Base-by-base conservation (phyloP, 2,329 filamentous ascomycete species). In the Ceratocystis huliohia region DNA sequence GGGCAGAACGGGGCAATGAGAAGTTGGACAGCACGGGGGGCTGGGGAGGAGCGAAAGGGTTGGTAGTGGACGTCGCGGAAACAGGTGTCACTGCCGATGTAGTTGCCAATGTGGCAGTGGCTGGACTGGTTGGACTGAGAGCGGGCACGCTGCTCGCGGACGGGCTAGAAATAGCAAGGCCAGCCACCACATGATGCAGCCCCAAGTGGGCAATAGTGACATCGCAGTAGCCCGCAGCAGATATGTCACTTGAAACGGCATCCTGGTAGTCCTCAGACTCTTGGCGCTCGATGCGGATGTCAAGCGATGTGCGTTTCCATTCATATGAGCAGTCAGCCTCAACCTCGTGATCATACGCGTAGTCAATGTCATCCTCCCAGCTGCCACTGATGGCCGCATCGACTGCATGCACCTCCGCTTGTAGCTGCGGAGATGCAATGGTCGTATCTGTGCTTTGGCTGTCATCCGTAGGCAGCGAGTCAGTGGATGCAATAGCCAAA, bases 281-380 rank as follows among this genome's bases (percentile, higher is more conserved):
- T 17, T 66, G 62, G 17, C 65, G 63, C 30, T 69, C 56, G 70
- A 71, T 6, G 22, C 70, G 68, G 17, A 70, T 72, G 61, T 85
- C 83, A 64, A 81, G 70, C 0, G 83, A 86, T 2, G 79, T 76
- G 17, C 81, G 80, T 67, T 85, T 82, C 84, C 84, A 87, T 57
- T 84, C 81, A 70, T 85, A 87, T 69, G 87, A 81, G 71, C 83
- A 87, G 73, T 87, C 78, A 6, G 84, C 85, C 72, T 88, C 85
- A 13, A 81, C 84, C 69, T 84, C 85, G 70, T 88, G 83, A 69
- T 87, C 84, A 71, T 88, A 88, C 72, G 83, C 87, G 73, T 87
- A 88, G 72, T 88, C 85, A 68, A 88, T 87, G 69, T 84, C 84
- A 64, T 86, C 84, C 71, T 88, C 85, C 85, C 85, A 88, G 70